Evolutionary conservation across 768 basidiomycete species (phyloP), one percentile per base, ranked within the genome.

Genomic region (Thelephora ganbajun): DNA sequence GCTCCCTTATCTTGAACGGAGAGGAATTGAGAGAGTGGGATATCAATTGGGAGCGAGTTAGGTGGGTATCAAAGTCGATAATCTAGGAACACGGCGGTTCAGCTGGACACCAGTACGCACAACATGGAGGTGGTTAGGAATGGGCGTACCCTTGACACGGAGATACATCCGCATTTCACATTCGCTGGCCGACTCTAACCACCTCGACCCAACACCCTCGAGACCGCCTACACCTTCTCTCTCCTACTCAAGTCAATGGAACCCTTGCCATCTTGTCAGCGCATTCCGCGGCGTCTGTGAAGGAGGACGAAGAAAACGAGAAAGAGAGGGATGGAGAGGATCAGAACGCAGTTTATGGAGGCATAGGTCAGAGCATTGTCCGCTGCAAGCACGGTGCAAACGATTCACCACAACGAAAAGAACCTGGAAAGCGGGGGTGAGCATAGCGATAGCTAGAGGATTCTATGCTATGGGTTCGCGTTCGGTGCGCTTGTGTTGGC

Each of bases 1-100:
- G 98, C 94, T 54, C 96, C 96, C 60, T 99, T 99, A 67, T 99
- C 96, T 62, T 99, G 96, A 49, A 99, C 98, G 22, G 93, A 92
- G 18, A 99, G 80, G 66, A 98, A 98, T 59, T 99, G 96, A 9
- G 94, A 94, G 46, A 99, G 72, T 0, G 94, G 98, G 65, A 99
- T 98, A 63, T 99, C 96, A 45, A 94, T 93, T 19, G 93, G 89
- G 39, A 84, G 72, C n/a, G 96, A 98, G 60, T 94, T 91, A 30
- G 96, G 93, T 4, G 87, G 89, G 63, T 93, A 93, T 61, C 86
- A 83, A 20, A 80, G 51, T 59, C 90, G 88, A 60, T 79, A 83
- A 45, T 87, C 88, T 91, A n/a, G n/a, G n/a, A 41, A 9, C 7
- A 41, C 14, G n/a, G 39, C 22, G 18, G 22, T 41, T 41, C 16